Conservation (phyloP, 805 yeast species). For the Kuraishia borneana region DNA sequence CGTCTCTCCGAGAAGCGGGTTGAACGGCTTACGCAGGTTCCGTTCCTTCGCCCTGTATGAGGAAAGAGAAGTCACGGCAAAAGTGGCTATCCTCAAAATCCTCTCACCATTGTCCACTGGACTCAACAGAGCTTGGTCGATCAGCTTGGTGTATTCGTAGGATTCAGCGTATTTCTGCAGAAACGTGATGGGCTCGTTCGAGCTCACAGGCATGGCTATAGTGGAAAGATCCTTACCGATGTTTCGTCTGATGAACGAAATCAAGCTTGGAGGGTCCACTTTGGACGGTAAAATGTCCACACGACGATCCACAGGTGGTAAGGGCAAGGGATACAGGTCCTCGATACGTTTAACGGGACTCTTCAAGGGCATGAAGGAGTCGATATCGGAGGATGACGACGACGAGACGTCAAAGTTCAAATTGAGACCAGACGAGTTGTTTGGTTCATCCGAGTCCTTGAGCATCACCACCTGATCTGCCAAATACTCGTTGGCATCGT, state of each 20-base stretch:
- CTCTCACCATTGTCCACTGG: conserved; percentile 42
- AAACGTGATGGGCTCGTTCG: conserved; percentile 84
- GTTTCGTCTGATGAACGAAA: conserved; percentile 73
- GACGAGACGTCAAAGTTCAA: not conserved
- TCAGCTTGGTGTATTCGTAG: conserved; percentile 61
- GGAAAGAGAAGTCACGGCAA: conserved; percentile 69
- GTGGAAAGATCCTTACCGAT: conserved; percentile 85
- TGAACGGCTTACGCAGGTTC: conserved; percentile 81
- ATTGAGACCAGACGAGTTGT: conserved; percentile 1
- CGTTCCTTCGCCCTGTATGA: conserved; percentile 65
- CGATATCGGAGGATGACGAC: not conserved
- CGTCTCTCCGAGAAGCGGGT: conserved; percentile 90
- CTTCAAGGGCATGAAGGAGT: not conserved
- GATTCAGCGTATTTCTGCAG: conserved; percentile 73
- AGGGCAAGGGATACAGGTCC: conserved; percentile 63
- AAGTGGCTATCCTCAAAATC: conserved; percentile 61
- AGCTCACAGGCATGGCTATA: conserved; percentile 86
- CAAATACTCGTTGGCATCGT: conserved; percentile 61
- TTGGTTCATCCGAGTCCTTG: conserved; percentile 14
- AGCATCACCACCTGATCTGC: conserved; percentile 47
- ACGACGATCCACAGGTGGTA: conserved; percentile 38
- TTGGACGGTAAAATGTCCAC: conserved; percentile 44
- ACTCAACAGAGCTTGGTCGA: conserved; percentile 49
- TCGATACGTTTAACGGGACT: not conserved
- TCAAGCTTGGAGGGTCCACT: conserved; percentile 70